Evolutionary conservation across 352 stramenopile genomes (phyloP), one percentile per base, ranked within the genome.

Genomic region (Pythium myriotylum): DNA sequence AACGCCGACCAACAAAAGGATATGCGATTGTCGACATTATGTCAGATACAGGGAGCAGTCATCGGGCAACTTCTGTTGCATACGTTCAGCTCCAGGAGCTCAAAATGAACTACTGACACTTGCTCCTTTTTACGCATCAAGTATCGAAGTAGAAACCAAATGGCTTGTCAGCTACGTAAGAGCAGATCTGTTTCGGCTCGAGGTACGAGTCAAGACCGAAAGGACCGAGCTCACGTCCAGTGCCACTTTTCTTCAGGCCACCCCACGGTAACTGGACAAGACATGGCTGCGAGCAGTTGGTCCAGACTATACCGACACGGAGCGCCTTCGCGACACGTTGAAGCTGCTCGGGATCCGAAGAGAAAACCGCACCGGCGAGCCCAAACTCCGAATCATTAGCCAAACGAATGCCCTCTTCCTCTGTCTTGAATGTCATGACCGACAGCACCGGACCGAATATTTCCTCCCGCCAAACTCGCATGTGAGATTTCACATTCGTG

Each of bases 371-470:
- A 35, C 68, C 79, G 0, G 84, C 86, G 17, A 97, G 71, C 0
- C 87, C 87, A 49, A 91, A 95, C 42, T 92, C 81, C 35, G 70
- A 82, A 46, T 89, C 77, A 59, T 91, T 94, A 46, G 81, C 77
- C 41, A 89, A 60, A 12, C 43, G 62, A n/a, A 97, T 72, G 8
- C 83, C 90, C 51, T 97, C 89, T 20, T 76, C 77, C 48, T 95
- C 86, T 14, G 80, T 91, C 46, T 90, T 86, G 72, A 98, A 97
- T 27, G 77, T 82, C 72, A 93, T 85, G 3, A 96, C 70, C 0
- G 73, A 88, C 17, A 96, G 65, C 48, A 98, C 89, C 26, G 91
- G 91, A 0, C 92, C 92, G 46, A 98, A 98, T 41, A 96, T 96
- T 66, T 96, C 88, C 35, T 92, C 81, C 27, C 70, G 78, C 84